These are phyloP conservation scores for Plantago ovata DNA, from an alignment of 257 asterid species.

Conservation along the genomic window DNA sequence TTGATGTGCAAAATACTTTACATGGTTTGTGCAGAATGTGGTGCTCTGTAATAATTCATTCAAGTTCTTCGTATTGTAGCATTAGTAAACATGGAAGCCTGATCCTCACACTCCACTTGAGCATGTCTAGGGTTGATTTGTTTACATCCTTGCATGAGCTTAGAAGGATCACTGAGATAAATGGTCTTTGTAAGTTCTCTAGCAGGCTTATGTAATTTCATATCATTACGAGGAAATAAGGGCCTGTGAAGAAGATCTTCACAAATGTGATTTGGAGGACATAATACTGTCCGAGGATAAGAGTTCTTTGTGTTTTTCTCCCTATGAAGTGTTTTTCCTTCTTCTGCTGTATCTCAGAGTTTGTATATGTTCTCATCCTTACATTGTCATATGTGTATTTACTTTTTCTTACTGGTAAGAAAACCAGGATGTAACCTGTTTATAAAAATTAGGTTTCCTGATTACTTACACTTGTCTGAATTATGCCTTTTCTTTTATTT, in stretches of 20 bases:
- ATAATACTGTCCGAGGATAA: not conserved
- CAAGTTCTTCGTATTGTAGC: not conserved
- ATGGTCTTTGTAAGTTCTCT: not conserved
- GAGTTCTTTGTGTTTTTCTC: too few relatives aligned
- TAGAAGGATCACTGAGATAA: not conserved
- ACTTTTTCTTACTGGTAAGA: too few relatives aligned
- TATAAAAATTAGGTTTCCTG: too few relatives aligned
- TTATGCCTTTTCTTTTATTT: slow-evolving; percentile 1
- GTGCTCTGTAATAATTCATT: not conserved
- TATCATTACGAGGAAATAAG: not conserved
- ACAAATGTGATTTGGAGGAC: not conserved
- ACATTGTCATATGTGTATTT: too few relatives aligned
- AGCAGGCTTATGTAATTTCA: not conserved
- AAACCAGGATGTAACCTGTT: too few relatives aligned
- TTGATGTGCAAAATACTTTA: slow-evolving; percentile 2
- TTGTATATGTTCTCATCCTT: not conserved
- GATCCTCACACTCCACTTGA: too few relatives aligned
- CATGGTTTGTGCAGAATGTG: slow-evolving; percentile 1
- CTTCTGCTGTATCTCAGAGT: not conserved
- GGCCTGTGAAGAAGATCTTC: not conserved
- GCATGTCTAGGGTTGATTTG: too few relatives aligned
- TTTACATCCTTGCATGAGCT: not conserved
- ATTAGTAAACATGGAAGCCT: not conserved
- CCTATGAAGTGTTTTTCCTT: not conserved
- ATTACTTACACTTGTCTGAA: not conserved